Evolutionary conservation across 1,284 basidiomycete species (phyloP), one percentile per base, ranked within the genome.

Genomic region (Fomes fomentarius): DNA sequence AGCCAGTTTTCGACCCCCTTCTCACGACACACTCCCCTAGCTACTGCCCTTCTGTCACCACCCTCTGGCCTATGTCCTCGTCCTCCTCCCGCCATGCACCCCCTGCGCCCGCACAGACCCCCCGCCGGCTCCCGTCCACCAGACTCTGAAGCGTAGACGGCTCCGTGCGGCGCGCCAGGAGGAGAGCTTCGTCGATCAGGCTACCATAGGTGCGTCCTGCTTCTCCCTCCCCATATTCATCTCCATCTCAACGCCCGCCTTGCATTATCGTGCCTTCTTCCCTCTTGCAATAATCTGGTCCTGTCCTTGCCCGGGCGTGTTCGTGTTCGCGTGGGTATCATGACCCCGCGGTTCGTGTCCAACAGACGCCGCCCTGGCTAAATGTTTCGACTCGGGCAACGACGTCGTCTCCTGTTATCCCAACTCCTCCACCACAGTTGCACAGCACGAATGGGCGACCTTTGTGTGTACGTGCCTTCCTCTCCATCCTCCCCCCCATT

Each of bases 401-500:
- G 71, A 81, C 46, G 73, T 89, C 52, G 75, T 83, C 39, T 88
- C 90, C 6, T 93, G 91, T 69, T 92, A 79, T 65, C 91, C 91
- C 12, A 76, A 72, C 0, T 42, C 69, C 8, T 70, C 76, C 56
- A 80, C 79, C 26, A 56, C 73, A 24, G 74, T 92, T 55, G 70
- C 78, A 21, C 90, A 93, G 68, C 80, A 85, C 65, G 70, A 89
- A 54, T 90, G 82, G 77, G 82, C 84, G 6, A 78, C 82, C 31
- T 85, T 92, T 66, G 83, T 93, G 65, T 92, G 90, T 90, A 63
- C 65, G 88, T 84, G 40, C 43, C 1, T 47, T n/a, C 25, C 53
- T 50, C 17, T 42, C 26, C 31, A 22, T 40, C 41, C 38, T 37
- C 60, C 34, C 17, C 42, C 37, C 42, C 40, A 48, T 52, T 28